phyloP scores from a whole-genome alignment of 1,284 basidiomycete species.

The Ceratobasidium sp. region DNA sequence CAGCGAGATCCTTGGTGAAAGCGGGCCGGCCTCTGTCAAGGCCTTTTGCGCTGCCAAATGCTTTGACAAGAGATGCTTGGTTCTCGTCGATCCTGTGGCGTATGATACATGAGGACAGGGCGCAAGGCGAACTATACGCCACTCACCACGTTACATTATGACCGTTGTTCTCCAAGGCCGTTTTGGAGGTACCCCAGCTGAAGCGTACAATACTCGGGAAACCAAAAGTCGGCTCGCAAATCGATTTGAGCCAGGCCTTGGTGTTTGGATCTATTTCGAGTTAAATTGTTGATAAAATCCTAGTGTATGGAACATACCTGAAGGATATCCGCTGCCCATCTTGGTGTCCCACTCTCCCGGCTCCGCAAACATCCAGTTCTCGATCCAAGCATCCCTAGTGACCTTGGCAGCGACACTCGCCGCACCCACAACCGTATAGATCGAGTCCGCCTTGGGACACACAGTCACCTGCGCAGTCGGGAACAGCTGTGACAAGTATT shows the following conservation, averaged over 20 bases:
- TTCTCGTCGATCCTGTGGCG: constrained; percentile 78
- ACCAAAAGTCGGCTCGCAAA: constrained; percentile 90
- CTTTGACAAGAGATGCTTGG: constrained; percentile 76
- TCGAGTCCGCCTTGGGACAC: constrained; percentile 90
- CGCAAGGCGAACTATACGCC: constrained; percentile 2
- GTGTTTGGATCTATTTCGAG: constrained; percentile 83
- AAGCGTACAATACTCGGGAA: constrained; percentile 92
- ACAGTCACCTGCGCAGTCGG: constrained; percentile 90
- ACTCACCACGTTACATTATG: constrained; percentile 82
- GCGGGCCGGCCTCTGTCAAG: constrained; percentile 74
- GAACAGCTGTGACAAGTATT: constrained; percentile 80
- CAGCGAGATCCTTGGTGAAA: constrained; percentile 74
- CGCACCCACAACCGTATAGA: constrained; percentile 96
- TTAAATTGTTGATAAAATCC: constrained; percentile 29
- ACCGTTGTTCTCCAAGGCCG: constrained; percentile 75
- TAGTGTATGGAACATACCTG: constrained; percentile 62
- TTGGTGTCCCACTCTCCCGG: constrained; percentile 58
- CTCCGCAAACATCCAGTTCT: constrained; percentile 85
- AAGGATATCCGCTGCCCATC: constrained; percentile 87
- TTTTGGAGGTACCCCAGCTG: constrained; percentile 95
- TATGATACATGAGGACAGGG: neutral
- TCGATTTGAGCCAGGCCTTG: constrained; percentile 81
- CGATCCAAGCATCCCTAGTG: constrained; percentile 90
- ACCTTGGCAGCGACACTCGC: constrained; percentile 98
- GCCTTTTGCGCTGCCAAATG: constrained; percentile 74